These are phyloP conservation scores for Leptographium radiaticola DNA, from an alignment of 2,329 filamentous ascomycete genomes.

Conservation along the genomic window DNA sequence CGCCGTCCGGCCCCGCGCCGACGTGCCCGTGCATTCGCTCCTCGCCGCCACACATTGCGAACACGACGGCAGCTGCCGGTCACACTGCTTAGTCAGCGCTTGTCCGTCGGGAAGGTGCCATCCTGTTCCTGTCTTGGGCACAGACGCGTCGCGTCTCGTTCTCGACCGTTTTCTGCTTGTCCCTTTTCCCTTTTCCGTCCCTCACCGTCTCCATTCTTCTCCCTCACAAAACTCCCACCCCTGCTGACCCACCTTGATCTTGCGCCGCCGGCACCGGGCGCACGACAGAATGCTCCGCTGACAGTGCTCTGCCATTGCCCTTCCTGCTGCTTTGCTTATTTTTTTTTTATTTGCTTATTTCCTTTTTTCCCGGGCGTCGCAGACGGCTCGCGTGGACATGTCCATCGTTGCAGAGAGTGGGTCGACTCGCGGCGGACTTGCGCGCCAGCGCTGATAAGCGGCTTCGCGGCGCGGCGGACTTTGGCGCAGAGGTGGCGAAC, in stretches of 20 bases:
- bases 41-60: constrained; percentile 15
- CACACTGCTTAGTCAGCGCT: constrained; percentile 5
- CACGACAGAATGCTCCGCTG: constrained; percentile 11
- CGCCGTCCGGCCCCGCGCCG: constrained; percentile 9
- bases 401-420: neutral
- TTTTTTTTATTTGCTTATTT: neutral
- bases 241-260: constrained; percentile 8
- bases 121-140: too few relatives aligned
- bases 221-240: too few relatives aligned
- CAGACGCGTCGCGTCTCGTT: too few relatives aligned
- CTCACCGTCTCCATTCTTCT: too few relatives aligned
- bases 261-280: constrained; percentile 8
- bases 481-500: neutral
- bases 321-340: neutral
- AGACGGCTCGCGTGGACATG: neutral
- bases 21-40: constrained; percentile 17
- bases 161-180: too few relatives aligned
- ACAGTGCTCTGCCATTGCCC: constrained; percentile 6
- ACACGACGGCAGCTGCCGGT: constrained; percentile 15
- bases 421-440: neutral
- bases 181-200: too few relatives aligned
- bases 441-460: neutral
- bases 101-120: too few relatives aligned
- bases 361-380: neutral
- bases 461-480: neutral